Conservation (phyloP, 2,329 filamentous ascomycete species). For the Pseudocercospora cruenta region DNA sequence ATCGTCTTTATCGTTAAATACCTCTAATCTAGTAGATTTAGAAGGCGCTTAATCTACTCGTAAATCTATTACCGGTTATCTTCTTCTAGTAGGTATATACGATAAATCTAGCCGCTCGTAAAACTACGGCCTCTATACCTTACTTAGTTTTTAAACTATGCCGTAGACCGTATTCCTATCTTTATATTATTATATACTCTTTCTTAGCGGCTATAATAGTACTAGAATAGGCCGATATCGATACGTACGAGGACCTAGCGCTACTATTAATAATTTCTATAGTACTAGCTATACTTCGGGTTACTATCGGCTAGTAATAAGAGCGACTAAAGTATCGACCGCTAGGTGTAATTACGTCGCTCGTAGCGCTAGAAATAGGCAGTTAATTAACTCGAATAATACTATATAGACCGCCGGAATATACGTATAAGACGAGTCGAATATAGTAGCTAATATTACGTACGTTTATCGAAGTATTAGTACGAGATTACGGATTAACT, state of each 20-base stretch:
- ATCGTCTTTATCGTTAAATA: not conserved
- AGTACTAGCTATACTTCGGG: no score
- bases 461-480: not conserved
- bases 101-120: no score
- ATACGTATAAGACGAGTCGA: not conserved
- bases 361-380: not conserved
- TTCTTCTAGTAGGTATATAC: not conserved
- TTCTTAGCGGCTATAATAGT: not conserved
- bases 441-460: not conserved
- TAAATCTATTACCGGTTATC: not conserved
- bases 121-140: no score
- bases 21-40: constrained; percentile 1
- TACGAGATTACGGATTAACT: not conserved
- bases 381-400: no score
- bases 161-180: no score
- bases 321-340: not conserved
- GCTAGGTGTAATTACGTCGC: not conserved
- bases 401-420: no score
- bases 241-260: not conserved
- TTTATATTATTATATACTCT: no score
- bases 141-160: no score
- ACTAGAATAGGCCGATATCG: not conserved
- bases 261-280: not conserved
- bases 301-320: no score
- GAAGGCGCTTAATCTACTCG: not conserved